phyloP scores from a whole-genome alignment of 148 eudicot genomes.

The Nepenthes mirabilis region DNA sequence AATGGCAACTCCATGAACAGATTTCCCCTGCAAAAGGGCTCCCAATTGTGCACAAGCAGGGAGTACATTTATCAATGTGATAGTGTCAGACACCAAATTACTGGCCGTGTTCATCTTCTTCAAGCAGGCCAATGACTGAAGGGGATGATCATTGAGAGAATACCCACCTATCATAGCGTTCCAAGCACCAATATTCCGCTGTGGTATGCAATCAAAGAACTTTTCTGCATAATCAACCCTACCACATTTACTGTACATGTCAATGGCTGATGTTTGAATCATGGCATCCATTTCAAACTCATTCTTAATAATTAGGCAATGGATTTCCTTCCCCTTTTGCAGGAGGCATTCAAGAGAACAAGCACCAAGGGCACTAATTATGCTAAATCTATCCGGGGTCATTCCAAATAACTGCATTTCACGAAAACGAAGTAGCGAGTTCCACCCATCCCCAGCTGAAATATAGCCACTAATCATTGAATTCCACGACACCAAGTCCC shows the following conservation, averaged over 20 bases:
- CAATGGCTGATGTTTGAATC: conserved; percentile 53
- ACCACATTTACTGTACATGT: conserved; percentile 68
- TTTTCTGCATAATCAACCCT: conserved; percentile 36
- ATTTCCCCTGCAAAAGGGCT: conserved; percentile 31
- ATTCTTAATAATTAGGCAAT: conserved; percentile 33
- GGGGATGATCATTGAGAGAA: conserved; percentile 18
- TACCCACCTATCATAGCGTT: conserved; percentile 56
- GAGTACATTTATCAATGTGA: conserved; percentile 48
- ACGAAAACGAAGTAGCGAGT: conserved; percentile 25
- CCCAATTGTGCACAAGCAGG: conserved; percentile 46
- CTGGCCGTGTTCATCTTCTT: conserved; percentile 37
- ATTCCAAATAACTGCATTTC: conserved; percentile 30
- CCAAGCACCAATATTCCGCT: conserved; percentile 33
- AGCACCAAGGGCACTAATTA: conserved; percentile 43
- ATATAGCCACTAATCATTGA: conserved; percentile 64
- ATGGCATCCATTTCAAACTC: conserved; percentile 31
- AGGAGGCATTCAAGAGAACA: conserved; percentile 32
- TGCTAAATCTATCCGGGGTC: conserved; percentile 43
- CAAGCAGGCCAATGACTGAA: conserved; percentile 37
- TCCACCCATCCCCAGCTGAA: conserved; percentile 29
- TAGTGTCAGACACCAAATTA: conserved; percentile 30
- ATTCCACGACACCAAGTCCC: conserved; percentile 77
- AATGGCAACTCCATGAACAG: conserved; percentile 40
- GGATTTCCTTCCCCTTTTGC: conserved; percentile 52
- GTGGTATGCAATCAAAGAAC: conserved; percentile 18